A percentile compares a stretch with the other conserved stretches of the same genome.
phyloP scores from a whole-genome alignment of 1,284 basidiomycete species.

The Sphaerobolus stellatus region DNA sequence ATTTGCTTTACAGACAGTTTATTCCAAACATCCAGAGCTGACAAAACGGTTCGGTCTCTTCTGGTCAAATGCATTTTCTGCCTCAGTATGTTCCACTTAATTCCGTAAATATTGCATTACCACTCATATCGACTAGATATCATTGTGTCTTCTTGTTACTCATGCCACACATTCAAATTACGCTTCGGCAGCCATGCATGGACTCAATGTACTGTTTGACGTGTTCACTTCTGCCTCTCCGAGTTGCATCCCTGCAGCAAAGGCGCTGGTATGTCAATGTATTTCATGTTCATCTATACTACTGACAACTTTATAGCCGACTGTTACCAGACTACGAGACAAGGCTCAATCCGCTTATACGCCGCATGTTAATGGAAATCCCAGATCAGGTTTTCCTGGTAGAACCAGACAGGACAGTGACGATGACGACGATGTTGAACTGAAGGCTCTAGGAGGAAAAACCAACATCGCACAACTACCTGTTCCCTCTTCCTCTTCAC shows the following conservation, averaged over 20 bases:
- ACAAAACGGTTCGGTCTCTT: conserved; percentile 1
- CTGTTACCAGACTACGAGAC: background rate
- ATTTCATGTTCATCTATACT: background rate
- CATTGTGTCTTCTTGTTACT: background rate
- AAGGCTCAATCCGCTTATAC: background rate
- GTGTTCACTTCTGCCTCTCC: background rate
- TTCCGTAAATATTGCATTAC: background rate
- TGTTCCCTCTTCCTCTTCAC: background rate
- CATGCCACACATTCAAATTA: background rate
- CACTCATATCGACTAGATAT: background rate
- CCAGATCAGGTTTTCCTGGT: too few relatives aligned
- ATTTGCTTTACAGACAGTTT: background rate
- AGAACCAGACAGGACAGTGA: background rate
- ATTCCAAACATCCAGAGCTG: conserved; percentile 1
- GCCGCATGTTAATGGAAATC: background rate
- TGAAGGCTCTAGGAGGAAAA: background rate
- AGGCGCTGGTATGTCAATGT: background rate
- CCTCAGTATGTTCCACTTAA: background rate
- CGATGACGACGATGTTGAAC: background rate
- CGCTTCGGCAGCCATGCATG: background rate
- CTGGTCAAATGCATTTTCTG: conserved; percentile 4
- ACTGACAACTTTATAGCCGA: background rate
- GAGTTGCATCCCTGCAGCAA: background rate
- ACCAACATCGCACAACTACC: background rate
- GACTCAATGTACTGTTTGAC: background rate